These are phyloP conservation scores for Mycena citricolor DNA, from an alignment of 1,284 basidiomycete species.

Conservation along the genomic window DNA sequence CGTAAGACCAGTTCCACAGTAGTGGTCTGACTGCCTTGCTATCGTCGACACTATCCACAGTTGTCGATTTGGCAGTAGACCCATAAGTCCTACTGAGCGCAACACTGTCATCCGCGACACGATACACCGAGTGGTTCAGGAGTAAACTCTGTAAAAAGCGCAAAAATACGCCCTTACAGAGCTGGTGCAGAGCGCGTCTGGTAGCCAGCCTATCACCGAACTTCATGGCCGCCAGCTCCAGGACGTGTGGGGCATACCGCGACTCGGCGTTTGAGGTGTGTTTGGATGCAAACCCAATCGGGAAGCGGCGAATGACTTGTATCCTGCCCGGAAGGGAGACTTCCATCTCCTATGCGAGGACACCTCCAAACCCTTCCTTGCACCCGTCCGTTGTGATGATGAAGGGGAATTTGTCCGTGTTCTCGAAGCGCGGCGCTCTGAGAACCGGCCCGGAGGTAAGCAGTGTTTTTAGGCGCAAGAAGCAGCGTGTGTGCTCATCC, in stretches of 20 bases:
- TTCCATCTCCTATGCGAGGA: constrained; percentile 27
- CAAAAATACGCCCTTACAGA: too few species aligned
- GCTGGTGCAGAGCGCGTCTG: too few species aligned
- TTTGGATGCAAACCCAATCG: constrained; percentile 30
- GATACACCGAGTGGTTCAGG: too few species aligned
- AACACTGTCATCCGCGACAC: too few species aligned
- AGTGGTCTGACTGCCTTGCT: too few species aligned
- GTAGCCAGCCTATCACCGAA: too few species aligned
- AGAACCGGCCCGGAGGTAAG: constrained; percentile 32
- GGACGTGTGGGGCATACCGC: constrained; percentile 31
- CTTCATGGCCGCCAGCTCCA: constrained; percentile 34
- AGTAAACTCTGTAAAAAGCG: too few species aligned
- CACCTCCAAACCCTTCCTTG: constrained; percentile 31
- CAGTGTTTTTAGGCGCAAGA: constrained; percentile 29
- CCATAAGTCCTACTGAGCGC: too few species aligned
- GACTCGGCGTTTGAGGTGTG: constrained; percentile 28
- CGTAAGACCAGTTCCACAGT: too few species aligned
- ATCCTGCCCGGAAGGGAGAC: constrained; percentile 25
- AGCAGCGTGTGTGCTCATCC: constrained; percentile 27
- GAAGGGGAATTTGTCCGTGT: constrained; percentile 27
- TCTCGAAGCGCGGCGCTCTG: constrained; percentile 20
- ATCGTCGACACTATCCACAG: too few species aligned
- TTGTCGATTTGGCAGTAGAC: too few species aligned
- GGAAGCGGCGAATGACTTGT: constrained; percentile 23
- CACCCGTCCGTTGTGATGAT: constrained; percentile 35